phyloP scores from a whole-genome alignment of 306 rosid species.

The Elaeagnus macrophylla region DNA sequence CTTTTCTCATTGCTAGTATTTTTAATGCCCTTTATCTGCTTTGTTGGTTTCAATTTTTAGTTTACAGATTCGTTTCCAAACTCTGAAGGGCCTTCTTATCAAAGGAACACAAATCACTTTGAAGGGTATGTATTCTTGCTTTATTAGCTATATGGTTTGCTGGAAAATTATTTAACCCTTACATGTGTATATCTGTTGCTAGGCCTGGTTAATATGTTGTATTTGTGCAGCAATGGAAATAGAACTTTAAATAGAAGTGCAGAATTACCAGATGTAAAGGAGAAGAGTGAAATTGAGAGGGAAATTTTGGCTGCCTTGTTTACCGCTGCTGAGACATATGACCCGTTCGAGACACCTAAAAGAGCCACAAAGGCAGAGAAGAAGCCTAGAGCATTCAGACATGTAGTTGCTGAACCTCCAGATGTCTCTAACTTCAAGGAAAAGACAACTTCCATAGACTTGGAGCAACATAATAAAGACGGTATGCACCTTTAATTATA shows the following conservation, averaged over 20 bases:
- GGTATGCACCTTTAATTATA: constrained; percentile 37
- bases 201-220: constrained; percentile 15
- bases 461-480: constrained; percentile 19
- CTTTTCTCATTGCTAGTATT: not conserved
- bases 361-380: constrained; percentile 25
- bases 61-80: constrained; percentile 26
- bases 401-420: constrained; percentile 45
- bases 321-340: constrained; percentile 28
- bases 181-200: not conserved
- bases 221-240: constrained; percentile 25
- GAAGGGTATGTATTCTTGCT: constrained; percentile 29
- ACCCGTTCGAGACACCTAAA: constrained; percentile 25
- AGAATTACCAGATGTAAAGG: constrained; percentile 25
- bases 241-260: constrained; percentile 18
- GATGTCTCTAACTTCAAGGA: constrained; percentile 29
- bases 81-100: constrained; percentile 25
- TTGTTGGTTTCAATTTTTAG: constrained; percentile 36
- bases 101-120: constrained; percentile 21
- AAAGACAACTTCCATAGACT: constrained; percentile 22
- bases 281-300: constrained; percentile 43
- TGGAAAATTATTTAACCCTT: not conserved
- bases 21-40: constrained; percentile 3
- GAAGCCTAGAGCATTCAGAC: constrained; percentile 28
- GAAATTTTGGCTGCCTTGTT: constrained; percentile 53
- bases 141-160: not conserved